Evolutionary conservation across 2,329 filamentous ascomycete genomes (phyloP).

Genomic region (Sporothrix humicola): DNA sequence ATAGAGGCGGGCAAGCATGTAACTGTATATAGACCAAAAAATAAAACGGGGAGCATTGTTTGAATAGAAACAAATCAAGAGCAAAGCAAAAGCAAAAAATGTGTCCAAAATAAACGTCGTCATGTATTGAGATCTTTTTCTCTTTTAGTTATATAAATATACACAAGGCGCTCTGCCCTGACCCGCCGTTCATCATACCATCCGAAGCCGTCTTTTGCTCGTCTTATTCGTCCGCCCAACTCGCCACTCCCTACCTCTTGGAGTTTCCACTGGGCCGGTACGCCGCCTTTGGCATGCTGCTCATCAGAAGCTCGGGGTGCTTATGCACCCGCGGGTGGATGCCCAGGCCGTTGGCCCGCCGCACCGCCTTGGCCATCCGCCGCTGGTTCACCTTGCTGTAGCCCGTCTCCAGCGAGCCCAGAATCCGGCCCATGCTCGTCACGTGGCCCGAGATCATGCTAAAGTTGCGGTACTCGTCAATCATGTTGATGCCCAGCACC

Average conservation of each 20-base stretch:
- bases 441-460: conserved; percentile 89
- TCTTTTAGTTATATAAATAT: conserved; percentile 17
- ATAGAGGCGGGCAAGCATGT: background rate
- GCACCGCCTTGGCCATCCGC: conserved; percentile 89
- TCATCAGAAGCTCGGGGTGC: conserved; percentile 79
- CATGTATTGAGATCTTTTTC: background rate
- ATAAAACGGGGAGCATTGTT: background rate
- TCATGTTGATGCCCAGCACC: conserved; percentile 75
- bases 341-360: conserved; percentile 85
- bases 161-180: background rate
- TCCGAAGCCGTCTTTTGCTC: background rate
- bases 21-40: conserved; percentile 22
- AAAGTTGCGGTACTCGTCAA: conserved; percentile 93
- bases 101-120: background rate
- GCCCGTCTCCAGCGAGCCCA: conserved; percentile 72
- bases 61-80: background rate
- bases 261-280: too few species aligned
- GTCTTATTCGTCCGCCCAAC: background rate
- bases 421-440: conserved; percentile 83
- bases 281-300: conserved; percentile 42
- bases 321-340: conserved; percentile 89
- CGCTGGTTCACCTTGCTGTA: conserved; percentile 88
- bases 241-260: too few species aligned
- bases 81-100: background rate
- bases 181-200: background rate